Base-by-base conservation (phyloP, 345 rosid species). In the Boechera divaricarpa region DNA sequence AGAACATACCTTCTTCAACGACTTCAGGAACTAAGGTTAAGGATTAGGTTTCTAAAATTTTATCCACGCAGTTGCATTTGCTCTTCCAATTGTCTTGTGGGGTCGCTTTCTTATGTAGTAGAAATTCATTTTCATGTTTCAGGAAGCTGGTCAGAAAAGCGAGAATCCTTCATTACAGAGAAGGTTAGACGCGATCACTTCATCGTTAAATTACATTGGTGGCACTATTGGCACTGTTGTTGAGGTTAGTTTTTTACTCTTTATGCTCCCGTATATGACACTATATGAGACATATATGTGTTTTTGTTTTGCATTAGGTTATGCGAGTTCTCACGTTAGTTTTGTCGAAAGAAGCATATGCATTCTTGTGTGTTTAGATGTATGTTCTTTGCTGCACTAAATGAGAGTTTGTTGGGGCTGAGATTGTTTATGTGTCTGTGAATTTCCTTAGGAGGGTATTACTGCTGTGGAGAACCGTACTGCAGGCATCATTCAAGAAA, bases 401-500 rank as follows among this genome's bases (percentile, higher is more conserved):
- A 0, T 54, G 26, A 42, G 52, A 63, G 61, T 13, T 32, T 44
- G 21, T 47, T 55, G 29, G 51, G 47, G 13, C 67, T 78, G 54
- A 66, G 54, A 10, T 52, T 61, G 21, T 74, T 74, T 62, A 61
- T 77, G 33, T 72, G 60, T 38, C 21, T 71, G 53, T 77, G 69
- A 5, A 55, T 62, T 85, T 77, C 5, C 0, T 63, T 85, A 94
- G 98, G 98, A 85, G 81, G 97, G 98, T 68, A 82, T 90, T 65
- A 85, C 83, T 6, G 81, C 89, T 61, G 94, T 90, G 87, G 96
- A 91, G 82, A 91, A 79, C 38, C 90, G 90, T 61, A 89, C 98
- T 5, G 92, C 96, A 5, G 92, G 90, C 73, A 90, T 93, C 70
- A 87, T 92, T 72, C 89, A 92, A 80, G 94, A 90, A 80, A 92